Evolutionary conservation across 225 moss, liverwort and hornwort species (phyloP).

Genomic region (Pseudisothecium myosuroides): DNA sequence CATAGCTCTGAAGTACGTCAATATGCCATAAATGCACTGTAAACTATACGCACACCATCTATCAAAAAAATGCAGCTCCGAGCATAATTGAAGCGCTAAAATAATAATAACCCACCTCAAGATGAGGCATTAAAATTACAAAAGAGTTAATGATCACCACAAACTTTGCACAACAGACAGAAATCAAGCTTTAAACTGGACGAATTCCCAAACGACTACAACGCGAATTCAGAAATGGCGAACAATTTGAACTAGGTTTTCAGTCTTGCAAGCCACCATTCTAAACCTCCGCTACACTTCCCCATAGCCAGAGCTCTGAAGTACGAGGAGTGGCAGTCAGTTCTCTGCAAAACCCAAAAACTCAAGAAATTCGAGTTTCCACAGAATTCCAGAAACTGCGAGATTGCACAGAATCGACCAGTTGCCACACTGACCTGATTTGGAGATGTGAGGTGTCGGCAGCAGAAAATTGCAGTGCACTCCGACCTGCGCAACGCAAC

Average conservation of each 20-base stretch:
- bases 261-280: not conserved
- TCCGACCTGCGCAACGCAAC: not conserved
- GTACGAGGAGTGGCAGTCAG: not conserved
- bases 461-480: not conserved
- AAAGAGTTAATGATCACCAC: not conserved
- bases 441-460: not conserved
- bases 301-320: not conserved
- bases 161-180: not conserved
- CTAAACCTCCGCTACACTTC: not conserved
- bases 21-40: not conserved
- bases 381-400: not conserved
- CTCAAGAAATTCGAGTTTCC: not conserved
- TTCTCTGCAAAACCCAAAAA: not conserved
- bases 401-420: not conserved
- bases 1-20: not conserved
- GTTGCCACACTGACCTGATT: not conserved
- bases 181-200: not conserved
- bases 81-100: not conserved
- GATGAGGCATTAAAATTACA: not conserved
- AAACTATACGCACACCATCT: not conserved
- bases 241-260: too few relatives aligned
- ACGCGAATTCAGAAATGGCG: not conserved
- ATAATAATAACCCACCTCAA: not conserved
- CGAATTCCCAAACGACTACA: not conserved
- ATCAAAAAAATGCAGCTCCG: not conserved